These are phyloP conservation scores for Babesia caballi DNA, from an alignment of 169 alveolate genomes.

Conservation along the genomic window DNA sequence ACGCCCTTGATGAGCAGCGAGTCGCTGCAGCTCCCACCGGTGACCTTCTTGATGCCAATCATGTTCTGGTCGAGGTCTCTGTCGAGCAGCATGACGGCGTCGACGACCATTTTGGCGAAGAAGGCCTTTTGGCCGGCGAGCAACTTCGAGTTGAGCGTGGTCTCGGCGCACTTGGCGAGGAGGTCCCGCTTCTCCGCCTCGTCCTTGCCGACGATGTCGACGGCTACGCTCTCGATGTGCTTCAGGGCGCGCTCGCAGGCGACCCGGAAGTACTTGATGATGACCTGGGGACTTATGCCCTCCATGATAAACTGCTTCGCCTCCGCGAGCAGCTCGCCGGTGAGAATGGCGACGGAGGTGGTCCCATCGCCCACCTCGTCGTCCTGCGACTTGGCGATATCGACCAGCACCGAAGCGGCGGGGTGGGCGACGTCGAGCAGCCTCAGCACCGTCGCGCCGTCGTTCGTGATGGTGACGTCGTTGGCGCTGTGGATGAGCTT, in stretches of 20 bases:
- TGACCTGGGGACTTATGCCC: conserved; percentile 93
- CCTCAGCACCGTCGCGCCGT: conserved; percentile 97
- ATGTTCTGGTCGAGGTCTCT: conserved; percentile 87
- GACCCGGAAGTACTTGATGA: conserved; percentile 90
- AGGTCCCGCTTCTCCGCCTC: conserved; percentile 79
- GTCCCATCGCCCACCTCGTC: conserved; percentile 97
- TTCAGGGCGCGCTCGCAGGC: conserved; percentile 82
- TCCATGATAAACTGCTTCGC: conserved; percentile 93
- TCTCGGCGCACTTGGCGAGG: conserved; percentile 94
- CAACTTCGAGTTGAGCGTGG: conserved; percentile 95
- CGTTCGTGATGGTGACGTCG: conserved; percentile 93
- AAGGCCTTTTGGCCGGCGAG: conserved; percentile 90
- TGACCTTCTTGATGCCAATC: conserved; percentile 95
- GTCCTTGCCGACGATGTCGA: conserved; percentile 68
- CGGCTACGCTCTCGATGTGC: conserved; percentile 71
- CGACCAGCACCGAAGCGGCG: conserved; percentile 95
- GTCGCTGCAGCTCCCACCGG: conserved; percentile 94
- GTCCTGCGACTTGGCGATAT: conserved; percentile 95
- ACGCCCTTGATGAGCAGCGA: conserved; percentile 94
- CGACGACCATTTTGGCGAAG: conserved; percentile 93
- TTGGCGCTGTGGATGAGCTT: conserved; percentile 89
- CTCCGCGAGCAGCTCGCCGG: conserved; percentile 94
- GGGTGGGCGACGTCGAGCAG: conserved; percentile 95
- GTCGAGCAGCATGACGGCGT: conserved; percentile 93
- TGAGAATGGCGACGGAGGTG: conserved; percentile 91